These are phyloP conservation scores for Fraxinus floribunda DNA, from an alignment of 305 asterid genomes.

Conservation along the genomic window DNA sequence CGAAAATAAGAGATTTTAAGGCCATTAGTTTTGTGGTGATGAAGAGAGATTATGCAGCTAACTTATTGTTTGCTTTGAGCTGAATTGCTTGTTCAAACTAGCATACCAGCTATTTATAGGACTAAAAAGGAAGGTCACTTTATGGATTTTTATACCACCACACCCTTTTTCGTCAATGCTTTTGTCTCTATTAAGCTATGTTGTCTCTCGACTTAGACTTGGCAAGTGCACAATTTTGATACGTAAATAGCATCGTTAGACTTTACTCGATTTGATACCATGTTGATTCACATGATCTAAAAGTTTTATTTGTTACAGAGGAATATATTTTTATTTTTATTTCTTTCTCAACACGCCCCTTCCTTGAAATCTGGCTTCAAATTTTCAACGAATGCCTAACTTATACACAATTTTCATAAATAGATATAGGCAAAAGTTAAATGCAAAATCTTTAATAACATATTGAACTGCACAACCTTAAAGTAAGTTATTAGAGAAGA, in stretches of 20 bases:
- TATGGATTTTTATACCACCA: slow-evolving; percentile 8
- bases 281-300: neutral
- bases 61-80: neutral
- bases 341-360: neutral
- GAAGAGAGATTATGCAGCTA: neutral
- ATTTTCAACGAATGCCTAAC: neutral
- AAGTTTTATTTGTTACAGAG: neutral
- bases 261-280: neutral
- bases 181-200: neutral
- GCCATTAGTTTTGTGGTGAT: slow-evolving; percentile 24
- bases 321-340: neutral
- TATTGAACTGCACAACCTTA: neutral
- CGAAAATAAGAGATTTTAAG: slow-evolving; percentile 26
- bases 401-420: neutral
- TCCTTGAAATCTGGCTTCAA: neutral
- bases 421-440: neutral
- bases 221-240: neutral
- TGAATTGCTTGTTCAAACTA: neutral
- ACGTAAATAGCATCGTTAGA: neutral
- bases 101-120: slow-evolving; percentile 32
- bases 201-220: neutral
- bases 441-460: neutral
- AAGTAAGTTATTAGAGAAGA: neutral
- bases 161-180: slow-evolving; percentile 5
- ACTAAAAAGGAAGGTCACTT: neutral